A percentile compares a stretch with the other conserved stretches of the same genome.
Evolutionary conservation across 306 rosid species (phyloP).

Genomic region (Leucaena leucocephala): DNA sequence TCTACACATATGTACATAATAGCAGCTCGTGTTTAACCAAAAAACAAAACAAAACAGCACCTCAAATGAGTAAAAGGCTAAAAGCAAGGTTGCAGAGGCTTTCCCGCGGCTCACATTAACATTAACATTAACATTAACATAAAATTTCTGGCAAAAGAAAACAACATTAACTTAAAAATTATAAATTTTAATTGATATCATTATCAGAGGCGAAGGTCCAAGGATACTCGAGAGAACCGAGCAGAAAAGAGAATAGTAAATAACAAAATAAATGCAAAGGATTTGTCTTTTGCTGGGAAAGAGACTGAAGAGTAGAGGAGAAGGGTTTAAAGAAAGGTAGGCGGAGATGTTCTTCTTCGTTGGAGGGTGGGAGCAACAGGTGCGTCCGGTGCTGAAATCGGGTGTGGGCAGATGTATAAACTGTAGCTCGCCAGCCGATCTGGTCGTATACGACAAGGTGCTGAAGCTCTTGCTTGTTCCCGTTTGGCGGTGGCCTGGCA

Average conservation of each 20-base stretch:
- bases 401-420: slow-evolving; percentile 67
- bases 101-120: no score
- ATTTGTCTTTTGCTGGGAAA: no score
- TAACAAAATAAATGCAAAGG: not conserved
- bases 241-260: not conserved
- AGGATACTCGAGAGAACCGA: slow-evolving; percentile 9
- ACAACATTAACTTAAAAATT: no score
- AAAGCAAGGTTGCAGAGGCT: no score
- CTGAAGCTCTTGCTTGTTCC: slow-evolving; percentile 85
- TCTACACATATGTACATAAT: no score
- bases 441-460: slow-evolving; percentile 80
- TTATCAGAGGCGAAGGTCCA: not conserved
- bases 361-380: slow-evolving; percentile 79
- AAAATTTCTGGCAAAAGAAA: no score
- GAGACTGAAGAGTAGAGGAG: not conserved
- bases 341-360: slow-evolving; percentile 69
- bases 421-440: slow-evolving; percentile 64
- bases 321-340: not conserved
- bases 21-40: no score
- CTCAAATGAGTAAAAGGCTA: no score
- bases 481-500: slow-evolving; percentile 87
- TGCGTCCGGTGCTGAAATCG: slow-evolving; percentile 67
- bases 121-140: no score
- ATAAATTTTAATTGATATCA: no score
- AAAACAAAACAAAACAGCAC: no score